These are phyloP conservation scores for Quercus parvula DNA, from an alignment of 306 rosid species.

Conservation along the genomic window DNA sequence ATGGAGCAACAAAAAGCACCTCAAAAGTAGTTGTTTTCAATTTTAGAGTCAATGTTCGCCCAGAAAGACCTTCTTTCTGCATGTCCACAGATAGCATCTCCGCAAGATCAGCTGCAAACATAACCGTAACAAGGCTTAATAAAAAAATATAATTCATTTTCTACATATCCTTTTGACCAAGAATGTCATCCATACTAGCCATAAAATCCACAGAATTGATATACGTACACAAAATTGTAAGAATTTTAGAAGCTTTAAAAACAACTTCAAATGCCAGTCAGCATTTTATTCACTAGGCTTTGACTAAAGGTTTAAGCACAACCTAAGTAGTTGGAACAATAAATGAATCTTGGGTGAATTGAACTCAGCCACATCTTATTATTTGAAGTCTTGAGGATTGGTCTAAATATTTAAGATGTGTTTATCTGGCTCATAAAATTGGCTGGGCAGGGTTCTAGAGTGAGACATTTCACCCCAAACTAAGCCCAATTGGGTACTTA, in stretches of 20 bases:
- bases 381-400: background rate
- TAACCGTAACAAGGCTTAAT: constrained; percentile 15
- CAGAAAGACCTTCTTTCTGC: constrained; percentile 81
- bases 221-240: background rate
- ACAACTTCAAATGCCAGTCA: background rate
- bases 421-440: background rate
- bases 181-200: constrained; percentile 14
- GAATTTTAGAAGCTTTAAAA: background rate
- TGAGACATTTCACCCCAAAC: background rate
- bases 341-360: background rate
- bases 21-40: constrained; percentile 88
- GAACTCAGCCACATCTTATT: background rate
- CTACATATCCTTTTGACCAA: background rate
- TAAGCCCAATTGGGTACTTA: too few relatives aligned
- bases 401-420: background rate
- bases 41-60: constrained; percentile 87
- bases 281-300: background rate
- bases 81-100: constrained; percentile 80
- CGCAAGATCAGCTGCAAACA: constrained; percentile 82
- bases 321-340: background rate
- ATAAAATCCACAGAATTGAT: constrained; percentile 4
- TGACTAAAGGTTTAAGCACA: background rate
- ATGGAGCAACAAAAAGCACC: constrained; percentile 41
- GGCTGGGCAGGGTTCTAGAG: background rate
- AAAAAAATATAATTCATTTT: background rate